Base-by-base conservation (phyloP, 2,329 filamentous ascomycete species). In the Aspergillus thermomutatus region DNA sequence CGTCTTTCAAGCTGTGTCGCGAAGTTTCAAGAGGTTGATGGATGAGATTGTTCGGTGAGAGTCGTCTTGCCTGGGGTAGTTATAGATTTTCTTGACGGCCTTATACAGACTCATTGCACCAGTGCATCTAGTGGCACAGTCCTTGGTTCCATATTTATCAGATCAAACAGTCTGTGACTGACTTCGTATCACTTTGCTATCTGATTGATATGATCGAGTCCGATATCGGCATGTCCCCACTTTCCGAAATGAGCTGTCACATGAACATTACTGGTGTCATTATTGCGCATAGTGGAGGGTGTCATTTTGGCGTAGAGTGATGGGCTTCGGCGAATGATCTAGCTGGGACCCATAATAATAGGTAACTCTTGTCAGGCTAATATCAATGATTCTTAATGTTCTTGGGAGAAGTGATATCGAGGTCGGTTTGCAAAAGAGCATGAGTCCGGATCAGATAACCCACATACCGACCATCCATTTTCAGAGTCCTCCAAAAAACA, bases 181-280 rank as follows among this genome's bases (percentile, higher is more conserved):
- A 43, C 40, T 43, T 11, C 19, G 40, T 43, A 8, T 5, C n/a
- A n/a, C 31, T 37, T 17, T 6, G 31, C 43, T 46, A 58, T 56
- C 53, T 57, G 58, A 60, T 60, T 60, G 58, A 60, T 60, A 60
- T 60, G 58, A 60, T 60, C 55, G 7, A 43, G 19, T 27, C 55
- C 58, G 56, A 60, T 48, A 58, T 58, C 56, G 58, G 56, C 55
- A 26, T n/a, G 19, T 19, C 46, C 49, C 56, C 46, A 45, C 49
- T 28, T 45, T 43, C 17, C 43, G 25, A 28, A 27, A 25, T 46
- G 7, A 21, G 4, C 45, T 41, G 45, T 49, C 52, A 54, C 52
- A 54, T 49, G 52, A 54, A 25, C 11, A n/a, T n/a, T n/a, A n/a
- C n/a, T n/a, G n/a, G n/a, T n/a, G n/a, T n/a, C n/a, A n/a, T n/a